phyloP scores from a whole-genome alignment of 495 filamentous ascomycete species.

The Neurospora sp. region DNA sequence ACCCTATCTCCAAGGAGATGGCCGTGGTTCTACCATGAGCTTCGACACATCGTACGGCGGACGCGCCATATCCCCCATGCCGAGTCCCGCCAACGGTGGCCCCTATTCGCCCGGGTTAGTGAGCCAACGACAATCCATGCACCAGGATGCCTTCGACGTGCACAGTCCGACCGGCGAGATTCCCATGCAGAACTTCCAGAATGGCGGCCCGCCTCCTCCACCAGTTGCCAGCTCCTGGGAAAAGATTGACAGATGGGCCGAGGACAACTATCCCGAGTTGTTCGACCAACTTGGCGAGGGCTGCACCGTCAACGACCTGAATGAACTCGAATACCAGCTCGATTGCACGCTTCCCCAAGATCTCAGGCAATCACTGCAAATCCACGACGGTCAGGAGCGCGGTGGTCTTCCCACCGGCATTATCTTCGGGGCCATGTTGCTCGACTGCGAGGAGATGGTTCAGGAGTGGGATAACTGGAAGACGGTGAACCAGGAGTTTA shows the following conservation, averaged over 20 bases:
- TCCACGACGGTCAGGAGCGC: constrained; percentile 94
- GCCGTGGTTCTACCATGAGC: constrained; percentile 43
- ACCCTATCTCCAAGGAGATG: constrained; percentile 62
- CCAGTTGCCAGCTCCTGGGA: constrained; percentile 84
- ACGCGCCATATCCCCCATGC: constrained; percentile 35
- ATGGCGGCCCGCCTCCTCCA: constrained; percentile 82
- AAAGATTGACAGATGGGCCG: constrained; percentile 87
- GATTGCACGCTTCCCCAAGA: constrained; percentile 93
- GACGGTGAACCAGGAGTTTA: constrained; percentile 79
- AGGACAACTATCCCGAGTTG: constrained; percentile 90
- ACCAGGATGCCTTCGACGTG: constrained; percentile 49
- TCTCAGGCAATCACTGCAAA: constrained; percentile 78
- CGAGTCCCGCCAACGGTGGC: constrained; percentile 50
- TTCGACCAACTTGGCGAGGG: constrained; percentile 87
- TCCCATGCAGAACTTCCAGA: constrained; percentile 90
- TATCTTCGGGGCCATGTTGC: constrained; percentile 85
- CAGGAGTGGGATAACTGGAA: constrained; percentile 98
- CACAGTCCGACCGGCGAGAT: constrained; percentile 69
- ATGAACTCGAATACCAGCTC: constrained; percentile 91
- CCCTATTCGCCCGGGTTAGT: constrained; percentile 87
- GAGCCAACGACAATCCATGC: constrained; percentile 47
- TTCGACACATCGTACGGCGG: constrained; percentile 34
- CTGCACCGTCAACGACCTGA: constrained; percentile 87
- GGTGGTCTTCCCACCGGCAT: constrained; percentile 85
- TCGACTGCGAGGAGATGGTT: constrained; percentile 97